Base-by-base conservation (phyloP, 1,139 yeast genomes). In the Casaregolazyma lundiana region DNA sequence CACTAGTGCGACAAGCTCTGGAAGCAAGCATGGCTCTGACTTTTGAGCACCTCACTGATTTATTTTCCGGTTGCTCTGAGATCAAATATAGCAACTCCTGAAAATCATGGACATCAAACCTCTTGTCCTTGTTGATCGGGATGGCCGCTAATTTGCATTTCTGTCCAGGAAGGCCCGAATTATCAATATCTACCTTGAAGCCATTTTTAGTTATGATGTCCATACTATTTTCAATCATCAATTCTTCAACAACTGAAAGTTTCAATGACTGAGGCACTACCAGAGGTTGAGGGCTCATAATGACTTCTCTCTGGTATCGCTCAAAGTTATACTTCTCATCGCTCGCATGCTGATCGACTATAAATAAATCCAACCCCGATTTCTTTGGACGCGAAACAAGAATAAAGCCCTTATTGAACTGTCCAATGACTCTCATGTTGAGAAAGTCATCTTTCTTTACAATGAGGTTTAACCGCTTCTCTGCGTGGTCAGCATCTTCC, bases 321-420 rank as follows among this genome's bases (percentile, higher is more conserved):
- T 94, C 98, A 69, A 87, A 92, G 63, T 92, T 92, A 66, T 60
- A 87, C 59, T 89, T 92, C 61, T 92, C 99, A 66, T 92, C 98
- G 53, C 96, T 86, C 0, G 98, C 98, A 68, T 92, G 99, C 65
- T 92, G 99, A 63, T 92, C 99, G 42, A 92, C 76, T 38, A 92
- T 90, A 58, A 92, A 89, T 37, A 92, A 62, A 60, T 87, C 88
- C 36, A 68, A 66, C 9, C 65, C 65, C n/a, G 54, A 44, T 3
- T 50, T 44, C 15, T 57, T 58, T n/a, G 65, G 49, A 46, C 76
- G 68, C 1, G 79, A 76, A 0, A 86, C 95, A 26, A 92, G 66
- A 15, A 92, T 87, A 59, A 92, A 92, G 0, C 98, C 98, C 21
- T 85, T 67, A 60, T 92, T 92, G 67, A 92, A 92, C 64, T 90